phyloP scores from a whole-genome alignment of 176 grass and related monocot genomes.

The Urochloa ruziziensis region DNA sequence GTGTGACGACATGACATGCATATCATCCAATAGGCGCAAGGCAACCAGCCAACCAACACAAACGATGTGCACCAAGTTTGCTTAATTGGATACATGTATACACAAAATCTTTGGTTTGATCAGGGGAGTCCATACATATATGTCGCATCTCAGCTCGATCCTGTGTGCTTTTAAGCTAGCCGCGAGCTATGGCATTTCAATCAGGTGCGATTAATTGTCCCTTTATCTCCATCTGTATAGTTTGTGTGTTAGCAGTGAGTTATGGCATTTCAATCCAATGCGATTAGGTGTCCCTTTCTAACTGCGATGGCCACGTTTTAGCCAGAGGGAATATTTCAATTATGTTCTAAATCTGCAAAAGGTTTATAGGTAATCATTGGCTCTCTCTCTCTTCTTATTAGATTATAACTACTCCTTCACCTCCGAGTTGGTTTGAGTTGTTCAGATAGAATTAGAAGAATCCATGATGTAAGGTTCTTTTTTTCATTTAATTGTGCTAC shows the following conservation, averaged over 20 bases:
- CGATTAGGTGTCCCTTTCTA: background rate
- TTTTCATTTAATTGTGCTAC: background rate
- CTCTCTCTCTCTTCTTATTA: background rate
- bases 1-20: too few relatives aligned
- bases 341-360: background rate
- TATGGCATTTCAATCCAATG: background rate
- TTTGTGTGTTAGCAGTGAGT: background rate
- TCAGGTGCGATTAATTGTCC: conserved; percentile 11
- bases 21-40: too few relatives aligned
- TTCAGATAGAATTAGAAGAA: background rate
- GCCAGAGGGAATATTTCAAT: background rate
- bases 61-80: too few relatives aligned
- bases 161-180: background rate
- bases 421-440: background rate
- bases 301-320: background rate
- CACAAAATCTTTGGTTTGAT: too few relatives aligned
- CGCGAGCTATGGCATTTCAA: conserved; percentile 14
- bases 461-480: too few relatives aligned
- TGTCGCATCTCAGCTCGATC: background rate
- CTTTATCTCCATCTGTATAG: background rate
- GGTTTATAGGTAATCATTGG: background rate
- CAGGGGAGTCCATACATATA: too few relatives aligned
- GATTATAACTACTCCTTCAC: background rate
- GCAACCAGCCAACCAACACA: too few relatives aligned
- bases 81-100: too few relatives aligned